Evolutionary conservation across 495 filamentous ascomycete species (phyloP), one percentile per base, ranked within the genome.

Genomic region (Diplogelasinospora grovesii): DNA sequence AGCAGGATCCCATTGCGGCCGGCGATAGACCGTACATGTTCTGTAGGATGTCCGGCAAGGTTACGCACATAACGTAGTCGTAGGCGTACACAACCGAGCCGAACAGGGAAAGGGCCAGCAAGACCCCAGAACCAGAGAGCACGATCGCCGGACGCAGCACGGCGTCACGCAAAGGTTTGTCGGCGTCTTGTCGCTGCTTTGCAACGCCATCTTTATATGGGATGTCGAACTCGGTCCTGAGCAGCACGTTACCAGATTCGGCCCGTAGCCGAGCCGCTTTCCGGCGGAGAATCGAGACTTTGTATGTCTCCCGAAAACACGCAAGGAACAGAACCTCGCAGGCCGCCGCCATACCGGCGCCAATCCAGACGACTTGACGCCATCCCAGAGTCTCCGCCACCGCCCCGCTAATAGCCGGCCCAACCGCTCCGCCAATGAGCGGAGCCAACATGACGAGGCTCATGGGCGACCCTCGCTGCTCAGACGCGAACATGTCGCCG

Each of bases 351-450:
- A 78, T 52, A 48, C 47, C 67, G 32, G 69, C 62, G 20, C 66
- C 68, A 45, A 72, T 68, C 71, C 62, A 81, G 25, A 75, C 63
- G 1, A 70, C 77, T 48, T 56, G 71, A 40, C 68, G 70, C 79
- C 71, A 85, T 24, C 72, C 79, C 10, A 67, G 48, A 0, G 49
- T 73, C 49, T 83, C 68, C 23, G 84, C 74, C 9, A 84, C 64
- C 4, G 71, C 65, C 10, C 75, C 77, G 8, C 76, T 73, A 11
- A 84, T 67, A 8, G 78, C 73, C 4, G 84, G 69, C 0, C 80
- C 80, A 11, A 81, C 41, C 8, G 77, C 75, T 1, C 68, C 68
- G 7, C 68, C 68, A 5, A 68, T 37, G 9, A 75, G 47, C 8
- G 71, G 71, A 11, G 71, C 69, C 1, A 75, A 53, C 23, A 66